Evolutionary conservation across 75 land plant species (phyloP), one percentile per base, ranked within the genome.

Genomic region (Picea glauca): DNA sequence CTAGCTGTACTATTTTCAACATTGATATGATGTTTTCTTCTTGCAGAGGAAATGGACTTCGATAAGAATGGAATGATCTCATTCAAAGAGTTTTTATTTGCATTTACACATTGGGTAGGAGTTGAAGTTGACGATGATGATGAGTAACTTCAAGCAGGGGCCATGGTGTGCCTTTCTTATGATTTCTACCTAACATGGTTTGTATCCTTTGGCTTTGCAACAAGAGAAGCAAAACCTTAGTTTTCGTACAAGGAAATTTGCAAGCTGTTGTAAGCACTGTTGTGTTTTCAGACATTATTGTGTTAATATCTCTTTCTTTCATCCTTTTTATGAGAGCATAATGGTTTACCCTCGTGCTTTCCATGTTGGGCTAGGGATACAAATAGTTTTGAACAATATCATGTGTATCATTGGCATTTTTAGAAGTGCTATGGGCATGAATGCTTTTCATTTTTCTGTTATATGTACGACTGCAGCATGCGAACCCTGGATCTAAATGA

Each of bases 1-100:
- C 56, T 65, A 60, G 50, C 14, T 61, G 6, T 56, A 50, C 12
- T 9, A 50, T 50, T 50, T 50, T 50, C 56, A 9, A 50, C 11
- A 50, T 12, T 50, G 56, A 50, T 50, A 9, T 9, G 56, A 12
- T 50, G 26, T 61, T 13, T 30, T 30, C 33, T 70, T 56, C 58
- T 59, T 89, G 84, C 90, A 91, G 93, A 82, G 61, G 93, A 91
- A 67, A 90, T 91, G 92, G 93, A 90, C 67, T 87, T 85, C 83
- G 79, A 83, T 77, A 87, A 78, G 50, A 80, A 78, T 76, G 90
- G 93, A 65, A 75, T 66, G 78, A 81, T 85, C 62, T 81, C 84
- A 58, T 91, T 91, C 78, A 90, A 90, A 81, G 93, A 91, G 83
- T 91, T 90, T 46, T 82, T 91, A 65, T 87, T 87, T 75, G 83